A percentile compares a stretch with the other conserved stretches of the same genome.
Conservation (phyloP, 1,139 yeast genomes). For the Diutina neorugosa region DNA sequence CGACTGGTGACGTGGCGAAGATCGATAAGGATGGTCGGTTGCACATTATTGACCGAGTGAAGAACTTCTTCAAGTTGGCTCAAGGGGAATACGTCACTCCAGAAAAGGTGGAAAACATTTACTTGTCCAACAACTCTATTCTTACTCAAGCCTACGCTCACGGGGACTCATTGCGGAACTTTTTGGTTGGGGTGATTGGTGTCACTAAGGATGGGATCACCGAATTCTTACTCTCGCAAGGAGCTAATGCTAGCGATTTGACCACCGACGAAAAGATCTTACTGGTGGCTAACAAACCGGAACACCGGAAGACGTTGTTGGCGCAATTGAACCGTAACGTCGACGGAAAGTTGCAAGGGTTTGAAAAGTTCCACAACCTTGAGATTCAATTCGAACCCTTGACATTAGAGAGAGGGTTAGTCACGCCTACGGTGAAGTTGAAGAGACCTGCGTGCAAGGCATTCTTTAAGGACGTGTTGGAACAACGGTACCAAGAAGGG, state of each 20-base stretch:
- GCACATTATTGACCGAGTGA: constrained; percentile 10
- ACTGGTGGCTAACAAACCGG: not conserved
- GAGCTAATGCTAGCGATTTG: constrained; percentile 2
- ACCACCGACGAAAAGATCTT: not conserved
- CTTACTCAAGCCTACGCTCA: constrained; percentile 10
- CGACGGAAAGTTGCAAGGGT: constrained; percentile 23
- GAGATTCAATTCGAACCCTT: constrained; percentile 54
- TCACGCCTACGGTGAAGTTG: constrained; percentile 70
- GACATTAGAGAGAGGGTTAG: constrained; percentile 45
- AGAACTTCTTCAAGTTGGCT: constrained; percentile 11
- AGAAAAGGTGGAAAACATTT: constrained; percentile 10
- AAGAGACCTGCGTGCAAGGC: constrained; percentile 34
- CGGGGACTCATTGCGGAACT: constrained; percentile 9
- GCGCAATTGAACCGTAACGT: constrained; percentile 3
- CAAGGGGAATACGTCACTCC: constrained; percentile 12
- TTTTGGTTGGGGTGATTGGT: constrained; percentile 9
- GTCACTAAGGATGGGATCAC: constrained; percentile 8
- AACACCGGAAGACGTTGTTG: not conserved
- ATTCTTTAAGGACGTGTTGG: constrained; percentile 35
- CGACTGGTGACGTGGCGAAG: constrained; percentile 10
- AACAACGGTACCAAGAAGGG: constrained; percentile 50
- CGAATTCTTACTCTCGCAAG: constrained; percentile 6
- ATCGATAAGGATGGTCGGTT: constrained; percentile 8
- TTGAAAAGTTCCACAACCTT: constrained; percentile 56
- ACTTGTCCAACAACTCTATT: constrained; percentile 8